Base-by-base conservation (phyloP, 139 green algal species). In the Coelastrella sp. region DNA sequence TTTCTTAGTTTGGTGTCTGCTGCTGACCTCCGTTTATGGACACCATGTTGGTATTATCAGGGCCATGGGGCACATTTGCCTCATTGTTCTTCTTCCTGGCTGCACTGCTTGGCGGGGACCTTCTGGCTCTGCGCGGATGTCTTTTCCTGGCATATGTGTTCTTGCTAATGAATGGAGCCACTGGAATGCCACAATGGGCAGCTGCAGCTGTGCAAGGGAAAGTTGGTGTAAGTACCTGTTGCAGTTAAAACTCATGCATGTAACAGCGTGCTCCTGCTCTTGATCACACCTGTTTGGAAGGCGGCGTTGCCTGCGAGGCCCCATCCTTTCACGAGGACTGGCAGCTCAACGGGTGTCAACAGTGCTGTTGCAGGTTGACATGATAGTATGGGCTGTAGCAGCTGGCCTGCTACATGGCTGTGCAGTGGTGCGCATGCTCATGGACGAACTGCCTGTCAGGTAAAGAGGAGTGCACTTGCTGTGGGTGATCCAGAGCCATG, bases 361-460 rank as follows among this genome's bases (percentile, higher is more conserved):
- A 20, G 66, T 20, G 66, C 1, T 49, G 10, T 76, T 27, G 15
- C 80, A 87, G 82, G 63, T 87, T 63, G 82, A 87, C 65, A 78
- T 78, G 65, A 63, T 87, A 17, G n/a, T 87, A 11, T 87, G 82
- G 82, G 58, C 82, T 22, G 25, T 27, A 66, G 63, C 63, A 63
- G 24, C 49, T 49, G 82, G 61, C 8, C 25, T 66, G 12, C 65
- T 87, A 27, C 82, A 87, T 22, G 63, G 82, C 59, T 63, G 25
- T 27, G 63, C 82, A 73, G 82, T 87, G 63, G 17, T 87, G 11
- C 63, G 82, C 25, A 87, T 87, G 82, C 27, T 87, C 27, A n/a
- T 78, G 27, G 82, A 87, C 22, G 82, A 87, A 49, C 15, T 87
- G 27, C 82, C 81, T 75, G 60, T 86, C 81, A 86, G 59, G 81